Percentiles rank a stretch among this genome's conserved stretches.
Conservation (phyloP, 768 basidiomycete genomes). For the Russula brevipes region DNA sequence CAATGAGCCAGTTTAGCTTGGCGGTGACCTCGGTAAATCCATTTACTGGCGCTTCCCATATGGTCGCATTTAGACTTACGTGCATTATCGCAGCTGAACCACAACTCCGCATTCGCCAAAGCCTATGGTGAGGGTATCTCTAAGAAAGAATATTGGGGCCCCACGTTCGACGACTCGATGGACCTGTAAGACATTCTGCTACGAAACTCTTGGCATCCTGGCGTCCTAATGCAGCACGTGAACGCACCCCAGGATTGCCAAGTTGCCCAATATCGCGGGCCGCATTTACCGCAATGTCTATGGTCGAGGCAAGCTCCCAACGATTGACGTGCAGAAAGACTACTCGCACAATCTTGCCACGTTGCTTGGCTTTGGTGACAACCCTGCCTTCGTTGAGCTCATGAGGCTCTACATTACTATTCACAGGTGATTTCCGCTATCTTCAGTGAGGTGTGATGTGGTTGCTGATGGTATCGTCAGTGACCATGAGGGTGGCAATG, state of each 20-base stretch:
- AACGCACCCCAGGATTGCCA: conserved; percentile 65
- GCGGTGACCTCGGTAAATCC: conserved; percentile 83
- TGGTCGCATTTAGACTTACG: conserved; percentile 10
- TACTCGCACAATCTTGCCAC: conserved; percentile 86
- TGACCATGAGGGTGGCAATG: conserved; percentile 98
- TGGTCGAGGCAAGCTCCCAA: conserved; percentile 78
- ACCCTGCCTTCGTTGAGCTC: conserved; percentile 85
- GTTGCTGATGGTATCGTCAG: conserved; percentile 32
- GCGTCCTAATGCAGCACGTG: not conserved
- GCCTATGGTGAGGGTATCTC: conserved; percentile 88
- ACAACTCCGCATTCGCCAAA: conserved; percentile 94
- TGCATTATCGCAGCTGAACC: conserved; percentile 57
- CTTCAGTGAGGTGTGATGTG: not conserved
- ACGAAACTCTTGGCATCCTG: not conserved
- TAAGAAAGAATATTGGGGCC: conserved; percentile 97
- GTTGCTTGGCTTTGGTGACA: conserved; percentile 88
- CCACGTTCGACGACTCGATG: conserved; percentile 87
- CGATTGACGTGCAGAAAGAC: conserved; percentile 80
- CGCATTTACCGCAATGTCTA: conserved; percentile 88
- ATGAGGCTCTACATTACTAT: conserved; percentile 96
- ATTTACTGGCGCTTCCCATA: not conserved
- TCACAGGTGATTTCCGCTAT: conserved; percentile 56
- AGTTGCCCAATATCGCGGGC: conserved; percentile 94
- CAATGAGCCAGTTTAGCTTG: conserved; percentile 97
- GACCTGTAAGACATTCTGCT: conserved; percentile 50